Conservation (phyloP, 148 eudicot species). For the Camellia japonica region DNA sequence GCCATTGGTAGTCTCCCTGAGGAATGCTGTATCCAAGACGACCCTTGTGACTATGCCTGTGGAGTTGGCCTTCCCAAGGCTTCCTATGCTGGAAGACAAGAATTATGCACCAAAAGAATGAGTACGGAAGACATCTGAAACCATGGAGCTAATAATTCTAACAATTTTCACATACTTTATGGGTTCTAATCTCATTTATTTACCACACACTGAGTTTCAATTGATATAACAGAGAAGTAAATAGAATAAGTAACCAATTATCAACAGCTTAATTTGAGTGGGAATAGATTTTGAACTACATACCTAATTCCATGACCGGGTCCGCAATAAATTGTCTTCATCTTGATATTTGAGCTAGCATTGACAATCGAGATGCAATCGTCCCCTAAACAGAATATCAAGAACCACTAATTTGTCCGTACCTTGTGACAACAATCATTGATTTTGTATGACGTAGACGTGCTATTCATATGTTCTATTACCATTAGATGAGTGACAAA, state of each 20-base stretch:
- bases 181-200: not conserved
- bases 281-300: not conserved
- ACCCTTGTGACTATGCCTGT: slow-evolving; percentile 70
- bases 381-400: slow-evolving; percentile 59
- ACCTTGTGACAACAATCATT: not conserved
- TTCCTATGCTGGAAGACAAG: slow-evolving; percentile 71
- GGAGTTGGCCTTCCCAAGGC: slow-evolving; percentile 86
- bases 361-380: slow-evolving; percentile 93
- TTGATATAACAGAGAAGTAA: not conserved
- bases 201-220: not conserved
- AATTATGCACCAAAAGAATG: slow-evolving; percentile 7
- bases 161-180: not conserved
- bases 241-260: not conserved
- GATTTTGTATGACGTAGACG: no score
- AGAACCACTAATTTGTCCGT: not conserved
- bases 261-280: not conserved
- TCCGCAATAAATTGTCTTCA: slow-evolving; percentile 90
- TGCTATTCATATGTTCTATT: no score
- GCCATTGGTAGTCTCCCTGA: slow-evolving; percentile 75
- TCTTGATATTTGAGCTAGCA: slow-evolving; percentile 84
- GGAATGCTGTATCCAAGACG: slow-evolving; percentile 63
- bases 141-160: not conserved
- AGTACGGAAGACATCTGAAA: no score
- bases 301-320: slow-evolving; percentile 98
- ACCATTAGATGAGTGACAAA: not conserved